Base-by-base conservation (phyloP, 495 filamentous ascomycete species). In the Aspergillus cristatus region DNA sequence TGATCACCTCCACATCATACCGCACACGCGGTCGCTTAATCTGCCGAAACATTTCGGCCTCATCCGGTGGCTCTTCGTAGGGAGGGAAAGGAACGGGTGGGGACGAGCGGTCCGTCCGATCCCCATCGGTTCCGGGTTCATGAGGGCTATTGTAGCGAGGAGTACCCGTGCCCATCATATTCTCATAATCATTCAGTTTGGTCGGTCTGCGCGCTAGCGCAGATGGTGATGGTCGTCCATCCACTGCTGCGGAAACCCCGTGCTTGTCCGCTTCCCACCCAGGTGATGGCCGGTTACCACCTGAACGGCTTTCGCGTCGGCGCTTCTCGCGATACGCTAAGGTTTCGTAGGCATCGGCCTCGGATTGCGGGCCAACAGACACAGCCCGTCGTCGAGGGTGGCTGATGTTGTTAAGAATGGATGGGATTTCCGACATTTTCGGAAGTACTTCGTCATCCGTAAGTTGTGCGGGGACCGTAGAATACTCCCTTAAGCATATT, bases 1-100 rank as follows among this genome's bases (percentile, higher is more conserved):
- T 97, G 29, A 97, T 77, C 14, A 98, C 90, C 55, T 98, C 91
- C 7, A 96, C 90, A 63, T 98, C 91, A 53, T 98, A 98, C 45
- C 88, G 72, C 18, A 95, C 88, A 37, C 91, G 77, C 14, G 91
- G 87, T 58, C 79, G 88, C 38, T 88, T 79, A 36, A 97, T 72
- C 54, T 72, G 76, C 13, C 78, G 79, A 55, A 96, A 95, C 49
- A 98, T 77, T 50, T 94, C 84, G 44, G 73, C 76, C 50, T 93
- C 84, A 26, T 81, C 73, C 18, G 62, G 58, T 18, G 62, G 58
- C 38, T 71, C 68, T 10, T 69, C 54, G n/a, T 46, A 43, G 5
- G 48, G 46, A 7, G 59, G 56, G 18, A 63, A 53, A 3, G 58
- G 58, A 18, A 57, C 53, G n/a, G 55, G 56, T 11, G 48, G 48